Evolutionary conservation across 306 rosid species (phyloP).

Genomic region (Fragaria vesca): DNA sequence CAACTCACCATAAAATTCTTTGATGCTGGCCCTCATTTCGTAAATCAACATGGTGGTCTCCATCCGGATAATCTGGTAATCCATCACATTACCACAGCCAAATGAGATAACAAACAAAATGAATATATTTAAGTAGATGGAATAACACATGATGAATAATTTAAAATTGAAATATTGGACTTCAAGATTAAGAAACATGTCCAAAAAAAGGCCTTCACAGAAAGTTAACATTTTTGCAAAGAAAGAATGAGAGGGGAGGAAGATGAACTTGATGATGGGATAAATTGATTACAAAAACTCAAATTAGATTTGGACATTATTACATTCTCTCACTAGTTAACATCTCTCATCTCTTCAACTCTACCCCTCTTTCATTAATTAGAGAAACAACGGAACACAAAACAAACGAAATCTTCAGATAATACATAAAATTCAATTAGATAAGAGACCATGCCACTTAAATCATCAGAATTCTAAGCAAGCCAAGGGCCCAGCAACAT

Average conservation of each 20-base stretch:
- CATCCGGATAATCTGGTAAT: slow-evolving; percentile 69
- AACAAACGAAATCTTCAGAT: neutral
- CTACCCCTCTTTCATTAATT: neutral
- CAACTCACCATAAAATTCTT: slow-evolving; percentile 82
- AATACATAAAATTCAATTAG: neutral
- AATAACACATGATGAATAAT: slow-evolving; percentile 4
- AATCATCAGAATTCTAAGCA: slow-evolving; percentile 63
- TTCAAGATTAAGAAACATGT: neutral
- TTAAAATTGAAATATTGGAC: slow-evolving; percentile 6
- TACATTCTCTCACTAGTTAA: neutral
- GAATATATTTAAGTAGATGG: slow-evolving; percentile 15
- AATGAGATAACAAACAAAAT: slow-evolving; percentile 7
- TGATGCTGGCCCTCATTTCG: slow-evolving; percentile 81
- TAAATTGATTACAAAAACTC: neutral
- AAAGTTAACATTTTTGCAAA: too few relatives aligned
- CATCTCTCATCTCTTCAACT: neutral
- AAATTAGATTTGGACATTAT: neutral
- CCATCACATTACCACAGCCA: slow-evolving; percentile 15
- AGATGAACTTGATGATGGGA: neutral
- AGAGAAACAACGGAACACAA: neutral
- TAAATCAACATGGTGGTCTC: slow-evolving; percentile 67
- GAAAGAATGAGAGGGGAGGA: neutral
- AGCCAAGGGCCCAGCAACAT: slow-evolving; percentile 78
- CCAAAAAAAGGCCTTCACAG: neutral
- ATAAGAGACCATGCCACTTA: slow-evolving; percentile 51